Base-by-base conservation (phyloP, 345 rosid genomes). In the Erysimum cheiranthoides region DNA sequence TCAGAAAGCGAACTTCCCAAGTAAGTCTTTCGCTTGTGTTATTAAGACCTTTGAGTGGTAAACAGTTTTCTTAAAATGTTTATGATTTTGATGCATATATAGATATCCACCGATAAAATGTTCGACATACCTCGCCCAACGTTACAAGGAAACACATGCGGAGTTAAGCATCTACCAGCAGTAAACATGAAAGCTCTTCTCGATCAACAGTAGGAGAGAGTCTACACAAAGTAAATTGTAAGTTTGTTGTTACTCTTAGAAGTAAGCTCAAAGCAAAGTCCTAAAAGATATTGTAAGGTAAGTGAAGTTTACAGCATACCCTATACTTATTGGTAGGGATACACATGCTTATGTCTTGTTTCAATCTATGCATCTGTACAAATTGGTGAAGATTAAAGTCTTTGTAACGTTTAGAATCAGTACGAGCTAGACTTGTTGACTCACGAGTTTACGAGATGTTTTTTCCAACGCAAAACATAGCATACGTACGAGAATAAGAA, bases 91-190 rank as follows among this genome's bases (percentile, higher is more conserved):
- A 50, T 68, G 36, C 5, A 5, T 63, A 3, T 35, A n/a, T 82
- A 89, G 90, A 83, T 89, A 83, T 68, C 86, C 90, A 8, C 86
- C 96, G 6, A 91, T 93, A 77, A 81, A 74, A 81, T 91, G 91
- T 31, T 75, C 16, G n/a, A 61, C 91, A 2, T 93, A 91, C 81
- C 82, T 89, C 60, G 71, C 75, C 78, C 97, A 86, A 78, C 89
- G 94, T 2, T 91, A 89, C 81, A 74, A 75, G 68, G 96, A 89
- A 65, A 87, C 90, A 34, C 98, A 89, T 68, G 86, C 83, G 5
- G 90, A 90, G 56, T 79, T 93, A 40, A 85, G 66, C 31, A 34
- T 71, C 28, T 87, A 90, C 84, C 74, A 66, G 10, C n/a, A 73
- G 81, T 2, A 70, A 73, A 77, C 76, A 61, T 84, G 71, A 74